Percentiles rank a stretch among this genome's conserved stretches.
Evolutionary conservation across 345 rosid species (phyloP).

Genomic region (Dipteronia dyeriana): DNA sequence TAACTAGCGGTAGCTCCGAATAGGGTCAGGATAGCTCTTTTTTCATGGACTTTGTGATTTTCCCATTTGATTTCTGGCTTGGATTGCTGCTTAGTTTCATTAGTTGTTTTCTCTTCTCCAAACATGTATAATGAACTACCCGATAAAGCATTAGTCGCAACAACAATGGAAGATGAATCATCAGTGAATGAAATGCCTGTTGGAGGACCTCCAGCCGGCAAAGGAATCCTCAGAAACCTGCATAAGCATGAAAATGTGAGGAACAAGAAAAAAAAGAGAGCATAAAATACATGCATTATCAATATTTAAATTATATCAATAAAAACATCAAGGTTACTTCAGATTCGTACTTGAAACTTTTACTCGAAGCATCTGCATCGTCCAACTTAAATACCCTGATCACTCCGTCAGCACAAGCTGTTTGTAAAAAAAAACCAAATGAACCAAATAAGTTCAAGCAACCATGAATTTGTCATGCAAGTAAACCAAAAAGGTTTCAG

Average conservation of each 20-base stretch:
- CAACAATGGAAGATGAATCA: constrained; percentile 76
- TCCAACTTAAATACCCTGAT: constrained; percentile 88
- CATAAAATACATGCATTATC: neutral
- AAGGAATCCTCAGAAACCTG: constrained; percentile 78
- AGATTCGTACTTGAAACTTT: constrained; percentile 83
- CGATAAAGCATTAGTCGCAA: constrained; percentile 58
- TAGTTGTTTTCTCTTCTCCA: constrained; percentile 68
- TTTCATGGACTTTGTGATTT: constrained; percentile 73
- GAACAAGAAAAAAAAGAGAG: neutral
- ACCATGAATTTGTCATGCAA: neutral
- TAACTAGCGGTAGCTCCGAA: constrained; percentile 77
- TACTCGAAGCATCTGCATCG: constrained; percentile 91
- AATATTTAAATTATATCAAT: neutral
- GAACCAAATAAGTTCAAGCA: neutral
- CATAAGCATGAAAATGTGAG: constrained; percentile 16
- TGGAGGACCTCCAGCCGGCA: constrained; percentile 92
- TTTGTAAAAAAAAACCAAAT: constrained; percentile 21
- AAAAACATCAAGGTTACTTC: neutral
- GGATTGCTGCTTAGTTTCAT: constrained; percentile 59
- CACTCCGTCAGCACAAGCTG: constrained; percentile 92
- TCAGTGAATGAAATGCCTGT: constrained; percentile 74
- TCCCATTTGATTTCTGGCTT: constrained; percentile 92
- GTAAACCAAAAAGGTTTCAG: neutral
- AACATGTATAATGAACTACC: constrained; percentile 86
- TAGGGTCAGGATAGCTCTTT: constrained; percentile 57